Base-by-base conservation (phyloP, 108 stramenopile genomes). In the Cyclotella kingstonii region DNA sequence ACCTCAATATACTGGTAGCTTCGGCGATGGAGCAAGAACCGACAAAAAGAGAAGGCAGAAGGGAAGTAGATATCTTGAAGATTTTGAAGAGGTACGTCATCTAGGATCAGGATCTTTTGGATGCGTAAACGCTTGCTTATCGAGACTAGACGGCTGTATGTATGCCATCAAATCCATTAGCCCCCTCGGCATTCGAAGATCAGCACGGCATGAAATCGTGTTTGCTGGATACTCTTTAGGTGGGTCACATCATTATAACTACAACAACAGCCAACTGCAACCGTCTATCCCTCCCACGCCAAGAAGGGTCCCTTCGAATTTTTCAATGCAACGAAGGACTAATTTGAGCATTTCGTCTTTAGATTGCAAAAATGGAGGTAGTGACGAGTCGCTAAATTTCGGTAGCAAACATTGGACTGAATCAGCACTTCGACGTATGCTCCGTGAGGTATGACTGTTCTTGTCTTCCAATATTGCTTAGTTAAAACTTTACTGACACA, bases 361-460 rank as follows among this genome's bases (percentile, higher is more conserved):
- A 8, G 83, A 82, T 36, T 41, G 44, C 30, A 68, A 81, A 26
- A 39, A 34, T 4, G 55, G 50, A n/a, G 48, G 41, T 42, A 14
- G 27, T 9, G 35, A 33, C 26, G 50, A 45, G 15, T 55, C 28
- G 18, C 14, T 18, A 11, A 29, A 42, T 10, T 17, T 30, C n/a
- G 70, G 70, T 9, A 63, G 60, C 23, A 57, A 54, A n/a, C 63
- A 65, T 43, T 73, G 72, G 72, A 65, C 54, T 34, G 63, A 65
- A 5, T 50, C 41, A 29, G 54, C 72, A n/a, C 36, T 73, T 4
- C 44, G 51, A 54, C 65, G 87, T 14, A 89, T 92, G 86, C 83
- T 92, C n/a, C 72, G 87, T 59, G 89, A 90, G 79, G 70, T 71
- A 34, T 48, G 66, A 15, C 19, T 38, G 50, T 21, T 5, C 26